Evolutionary conservation across 352 stramenopile species (phyloP), one percentile per base, ranked within the genome.

Genomic region (Phytophthora fragariaefolia): DNA sequence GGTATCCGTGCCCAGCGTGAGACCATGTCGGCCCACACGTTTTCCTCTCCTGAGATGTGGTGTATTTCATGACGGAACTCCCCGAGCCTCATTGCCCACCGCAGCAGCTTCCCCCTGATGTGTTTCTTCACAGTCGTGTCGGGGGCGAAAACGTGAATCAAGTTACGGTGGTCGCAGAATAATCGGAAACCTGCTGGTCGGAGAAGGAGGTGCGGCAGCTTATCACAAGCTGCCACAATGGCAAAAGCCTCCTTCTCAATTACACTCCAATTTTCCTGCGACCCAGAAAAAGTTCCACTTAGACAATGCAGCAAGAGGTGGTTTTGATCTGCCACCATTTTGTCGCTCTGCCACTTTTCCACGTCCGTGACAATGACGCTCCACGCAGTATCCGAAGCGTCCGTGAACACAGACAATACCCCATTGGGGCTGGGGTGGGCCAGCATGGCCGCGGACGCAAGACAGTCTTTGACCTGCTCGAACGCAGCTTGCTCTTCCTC

Each of bases 1-100:
- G 38, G 54, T 6, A 52, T 9, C 28, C 27, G 15, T 13, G 58
- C 59, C 50, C 40, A 68, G 1, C 18, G 59, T 9, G 49, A 61
- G 3, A 56, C 34, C 40, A 68, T 61, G 27, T 67, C 59, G n/a
- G 49, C 59, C n/a, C n/a, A n/a, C n/a, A n/a, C n/a, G n/a, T n/a
- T n/a, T n/a, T n/a, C n/a, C n/a, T n/a, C n/a, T n/a, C 50, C 49
- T n/a, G n/a, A n/a, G n/a, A n/a, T n/a, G n/a, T n/a, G n/a, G n/a
- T n/a, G n/a, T n/a, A n/a, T n/a, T n/a, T n/a, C n/a, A n/a, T n/a
- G n/a, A n/a, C n/a, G n/a, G n/a, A n/a, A n/a, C n/a, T n/a, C n/a
- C n/a, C n/a, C n/a, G n/a, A n/a, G n/a, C n/a, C n/a, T n/a, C n/a
- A n/a, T n/a, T n/a, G n/a, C n/a, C n/a, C n/a, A n/a, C n/a, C n/a